These are phyloP conservation scores for Paraphaeosphaeria sporulosa DNA, from an alignment of 2,329 filamentous ascomycete genomes.

Conservation along the genomic window DNA sequence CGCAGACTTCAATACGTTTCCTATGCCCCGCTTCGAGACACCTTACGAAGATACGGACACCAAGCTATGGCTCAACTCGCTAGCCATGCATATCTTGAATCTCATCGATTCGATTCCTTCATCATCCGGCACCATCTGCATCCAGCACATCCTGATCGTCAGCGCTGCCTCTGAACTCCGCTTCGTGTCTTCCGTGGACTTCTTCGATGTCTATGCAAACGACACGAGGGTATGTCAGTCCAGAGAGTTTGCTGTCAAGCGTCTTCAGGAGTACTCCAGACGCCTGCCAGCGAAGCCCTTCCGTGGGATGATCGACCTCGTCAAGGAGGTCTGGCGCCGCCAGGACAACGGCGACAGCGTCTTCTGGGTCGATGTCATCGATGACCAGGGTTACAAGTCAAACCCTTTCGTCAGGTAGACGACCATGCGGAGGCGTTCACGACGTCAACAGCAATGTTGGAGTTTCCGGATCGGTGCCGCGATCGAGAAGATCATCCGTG, in stretches of 20 bases:
- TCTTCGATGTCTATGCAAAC: slow-evolving; percentile 51
- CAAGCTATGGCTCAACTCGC: slow-evolving; percentile 58
- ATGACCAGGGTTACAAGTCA: slow-evolving; percentile 64
- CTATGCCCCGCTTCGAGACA: slow-evolving; percentile 43
- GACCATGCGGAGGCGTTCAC: not conserved
- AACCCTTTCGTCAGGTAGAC: slow-evolving; percentile 7
- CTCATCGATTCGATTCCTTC: slow-evolving; percentile 59
- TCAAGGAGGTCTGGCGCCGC: slow-evolving; percentile 61
- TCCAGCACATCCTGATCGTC: slow-evolving; percentile 62
- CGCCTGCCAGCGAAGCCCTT: slow-evolving; percentile 62
- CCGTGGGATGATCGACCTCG: slow-evolving; percentile 57
- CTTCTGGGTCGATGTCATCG: slow-evolving; percentile 66
- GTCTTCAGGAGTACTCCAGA: slow-evolving; percentile 56
- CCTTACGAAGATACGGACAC: slow-evolving; percentile 43
- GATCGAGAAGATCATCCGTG: not conserved
- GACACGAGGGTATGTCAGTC: slow-evolving; percentile 54
- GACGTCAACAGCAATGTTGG: not conserved
- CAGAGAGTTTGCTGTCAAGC: slow-evolving; percentile 58
- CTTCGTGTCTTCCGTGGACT: slow-evolving; percentile 49
- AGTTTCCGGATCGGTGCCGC: not conserved
- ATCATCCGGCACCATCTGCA: slow-evolving; percentile 61
- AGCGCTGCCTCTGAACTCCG: slow-evolving; percentile 60
- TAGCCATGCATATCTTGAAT: slow-evolving; percentile 60
- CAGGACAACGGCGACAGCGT: slow-evolving; percentile 59
- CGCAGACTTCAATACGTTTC: slow-evolving; percentile 38